Evolutionary conservation across 306 rosid species (phyloP), one percentile per base, ranked within the genome.

Genomic region (Prunus salicina): DNA sequence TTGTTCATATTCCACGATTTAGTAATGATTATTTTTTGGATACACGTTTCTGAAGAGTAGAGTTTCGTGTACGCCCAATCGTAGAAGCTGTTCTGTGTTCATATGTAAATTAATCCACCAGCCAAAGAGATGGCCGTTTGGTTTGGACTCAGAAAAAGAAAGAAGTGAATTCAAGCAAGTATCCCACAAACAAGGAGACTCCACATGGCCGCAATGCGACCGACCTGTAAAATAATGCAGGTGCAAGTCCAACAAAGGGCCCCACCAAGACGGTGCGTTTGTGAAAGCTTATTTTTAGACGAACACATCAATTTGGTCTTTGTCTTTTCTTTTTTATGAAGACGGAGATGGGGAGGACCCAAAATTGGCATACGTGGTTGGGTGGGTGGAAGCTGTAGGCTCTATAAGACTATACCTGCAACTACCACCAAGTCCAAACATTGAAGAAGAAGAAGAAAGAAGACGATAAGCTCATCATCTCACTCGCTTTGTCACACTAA

Each of bases 181-280:
- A 13, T 56, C 41, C 53, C 15, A 49, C 34, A 69, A 16, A 60
- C 4, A 5, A 49, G 75, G 73, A 68, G 58, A 34, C 41, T 50
- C 38, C 66, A 69, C 70, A 24, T 46, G 74, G 79, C 47, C 5
- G 12, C 2, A 2, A 32, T 6, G 28, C 7, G 64, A 19, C 24
- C 28, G 70, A 5, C 51, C 2, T 12, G 41, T 12, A 19, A 45
- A 56, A 67, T 55, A 64, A 63, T 43, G 38, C 24, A 13, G 51
- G 34, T 51, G 6, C 4, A 63, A 70, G 78, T 71, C 64, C 68
- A 51, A 25, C 19, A 47, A 12, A 6, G 14, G 80, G 65, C 55
- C 86, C 74, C 76, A 18, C 56, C 10, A 1, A 15, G 66, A 15
- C 66, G 74, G 67, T 47, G 69, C 46, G 46, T 22, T 22, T 69